These are phyloP conservation scores for Yarrowia divulgata DNA, from an alignment of 805 yeast species.

Conservation along the genomic window DNA sequence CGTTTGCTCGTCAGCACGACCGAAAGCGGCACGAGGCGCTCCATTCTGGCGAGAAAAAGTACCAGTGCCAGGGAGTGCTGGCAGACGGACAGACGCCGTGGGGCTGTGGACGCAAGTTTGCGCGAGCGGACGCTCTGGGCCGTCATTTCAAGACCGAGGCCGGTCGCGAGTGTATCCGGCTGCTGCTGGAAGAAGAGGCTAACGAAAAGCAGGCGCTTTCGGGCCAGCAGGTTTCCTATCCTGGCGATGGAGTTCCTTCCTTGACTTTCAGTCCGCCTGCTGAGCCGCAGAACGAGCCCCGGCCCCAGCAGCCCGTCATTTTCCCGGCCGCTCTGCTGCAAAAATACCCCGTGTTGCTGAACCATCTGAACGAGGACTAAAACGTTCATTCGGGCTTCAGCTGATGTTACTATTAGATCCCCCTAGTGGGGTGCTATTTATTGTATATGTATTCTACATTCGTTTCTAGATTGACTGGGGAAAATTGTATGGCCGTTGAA, in stretches of 20 bases:
- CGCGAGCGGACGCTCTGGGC: slow-evolving; percentile 78
- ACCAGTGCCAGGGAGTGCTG: slow-evolving; percentile 68
- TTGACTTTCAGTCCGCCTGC: slow-evolving; percentile 43
- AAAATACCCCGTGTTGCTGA: slow-evolving; percentile 44
- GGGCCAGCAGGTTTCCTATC: slow-evolving; percentile 15
- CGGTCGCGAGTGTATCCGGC: slow-evolving; percentile 72
- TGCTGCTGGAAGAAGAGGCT: slow-evolving; percentile 65
- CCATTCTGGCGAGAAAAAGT: slow-evolving; percentile 76
- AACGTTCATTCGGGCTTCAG: neutral
- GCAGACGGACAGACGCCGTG: slow-evolving; percentile 65
- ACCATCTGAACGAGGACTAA: slow-evolving; percentile 32
- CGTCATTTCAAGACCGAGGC: slow-evolving; percentile 79
- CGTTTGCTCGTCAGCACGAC: slow-evolving; percentile 81
- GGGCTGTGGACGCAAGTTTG: slow-evolving; percentile 80
- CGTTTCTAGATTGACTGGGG: neutral
- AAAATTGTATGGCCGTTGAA: slow-evolving; percentile 1
- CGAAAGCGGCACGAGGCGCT: slow-evolving; percentile 75
- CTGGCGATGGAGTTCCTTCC: slow-evolving; percentile 42
- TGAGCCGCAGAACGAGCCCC: slow-evolving; percentile 20
- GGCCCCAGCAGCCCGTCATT: slow-evolving; percentile 19
- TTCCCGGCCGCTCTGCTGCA: slow-evolving; percentile 44
- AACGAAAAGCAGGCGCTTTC: slow-evolving; percentile 30
- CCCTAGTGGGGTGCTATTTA: slow-evolving; percentile 34
- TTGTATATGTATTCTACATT: slow-evolving; percentile 34
- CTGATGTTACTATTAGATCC: slow-evolving; percentile 33